Percentiles rank a stretch among this genome's conserved stretches.
Conservation (phyloP, 208 protist genomes). For the Blastocrithidia nonstop region DNA sequence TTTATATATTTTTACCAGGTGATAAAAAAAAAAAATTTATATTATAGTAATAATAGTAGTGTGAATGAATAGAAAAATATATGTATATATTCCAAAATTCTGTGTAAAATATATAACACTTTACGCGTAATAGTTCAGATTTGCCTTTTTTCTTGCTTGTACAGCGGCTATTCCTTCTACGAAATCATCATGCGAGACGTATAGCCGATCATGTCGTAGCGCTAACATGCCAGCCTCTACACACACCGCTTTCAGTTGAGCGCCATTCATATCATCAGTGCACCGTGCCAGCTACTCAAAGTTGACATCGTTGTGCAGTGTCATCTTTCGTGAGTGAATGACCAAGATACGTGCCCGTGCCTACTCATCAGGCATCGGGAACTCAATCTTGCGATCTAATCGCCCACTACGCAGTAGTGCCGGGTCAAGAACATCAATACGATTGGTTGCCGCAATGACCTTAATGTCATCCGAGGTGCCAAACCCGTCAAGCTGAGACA, state of each 20-base stretch:
- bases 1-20: no score
- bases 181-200: constrained; percentile 97
- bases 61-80: background rate
- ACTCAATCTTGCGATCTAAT: constrained; percentile 99
- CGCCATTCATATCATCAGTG: constrained; percentile 99
- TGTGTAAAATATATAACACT: background rate
- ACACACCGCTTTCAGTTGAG: constrained; percentile 99
- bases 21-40: no score
- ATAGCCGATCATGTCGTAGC: constrained; percentile 85
- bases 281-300: constrained; percentile 98
- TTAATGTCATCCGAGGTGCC: constrained; percentile 94
- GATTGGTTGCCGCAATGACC: constrained; percentile 99
- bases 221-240: constrained; percentile 99
- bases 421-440: constrained; percentile 99
- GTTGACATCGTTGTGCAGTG: constrained; percentile 91
- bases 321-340: constrained; percentile 99
- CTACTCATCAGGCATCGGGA: constrained; percentile 98
- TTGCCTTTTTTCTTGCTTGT: constrained; percentile 98
- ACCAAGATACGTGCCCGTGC: constrained; percentile 95
- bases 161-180: constrained; percentile 97
- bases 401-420: constrained; percentile 98
- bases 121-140: constrained; percentile 99
- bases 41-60: no score
- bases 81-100: background rate
- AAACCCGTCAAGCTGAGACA: constrained; percentile 99